Conservation (phyloP, 257 asterid species). For the Jasminum sambac region DNA sequence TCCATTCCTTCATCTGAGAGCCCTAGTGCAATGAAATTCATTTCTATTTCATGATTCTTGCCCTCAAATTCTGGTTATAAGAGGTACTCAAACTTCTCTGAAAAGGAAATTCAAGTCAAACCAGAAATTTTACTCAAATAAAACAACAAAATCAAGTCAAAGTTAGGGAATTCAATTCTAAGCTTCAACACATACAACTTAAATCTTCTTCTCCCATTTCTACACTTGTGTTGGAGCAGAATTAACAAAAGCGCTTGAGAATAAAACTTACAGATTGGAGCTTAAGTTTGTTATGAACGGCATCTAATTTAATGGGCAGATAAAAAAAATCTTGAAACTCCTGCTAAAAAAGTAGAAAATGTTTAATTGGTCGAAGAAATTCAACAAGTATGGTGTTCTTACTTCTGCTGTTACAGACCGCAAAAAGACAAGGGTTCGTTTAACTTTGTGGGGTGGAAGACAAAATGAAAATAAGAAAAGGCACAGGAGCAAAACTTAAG, state of each 20-base stretch:
- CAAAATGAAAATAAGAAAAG: too few species aligned
- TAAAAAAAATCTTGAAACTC: not conserved
- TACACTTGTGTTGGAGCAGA: not conserved
- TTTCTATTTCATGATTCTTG: conserved; percentile 12
- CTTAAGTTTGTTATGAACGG: conserved; percentile 20
- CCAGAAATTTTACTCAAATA: conserved; percentile 11
- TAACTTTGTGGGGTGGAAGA: too few species aligned
- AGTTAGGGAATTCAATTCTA: conserved; percentile 16
- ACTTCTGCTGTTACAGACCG: too few species aligned
- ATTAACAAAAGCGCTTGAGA: not conserved
- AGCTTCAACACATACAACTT: not conserved
- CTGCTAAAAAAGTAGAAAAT: conserved; percentile 9
- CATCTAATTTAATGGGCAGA: conserved; percentile 30
- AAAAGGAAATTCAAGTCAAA: not conserved
- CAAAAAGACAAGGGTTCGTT: too few species aligned
- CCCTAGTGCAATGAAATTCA: not conserved
- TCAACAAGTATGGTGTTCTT: not conserved
- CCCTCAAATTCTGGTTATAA: conserved; percentile 4
- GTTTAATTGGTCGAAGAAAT: conserved; percentile 16
- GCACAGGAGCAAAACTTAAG: too few species aligned
- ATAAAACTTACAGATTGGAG: conserved; percentile 38
- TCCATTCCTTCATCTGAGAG: not conserved
- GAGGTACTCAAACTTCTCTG: not conserved
- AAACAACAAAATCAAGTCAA: not conserved
- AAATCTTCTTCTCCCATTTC: not conserved